Evolutionary conservation across 2,329 filamentous ascomycete genomes (phyloP).

Genomic region (Geosmithia morbida): DNA sequence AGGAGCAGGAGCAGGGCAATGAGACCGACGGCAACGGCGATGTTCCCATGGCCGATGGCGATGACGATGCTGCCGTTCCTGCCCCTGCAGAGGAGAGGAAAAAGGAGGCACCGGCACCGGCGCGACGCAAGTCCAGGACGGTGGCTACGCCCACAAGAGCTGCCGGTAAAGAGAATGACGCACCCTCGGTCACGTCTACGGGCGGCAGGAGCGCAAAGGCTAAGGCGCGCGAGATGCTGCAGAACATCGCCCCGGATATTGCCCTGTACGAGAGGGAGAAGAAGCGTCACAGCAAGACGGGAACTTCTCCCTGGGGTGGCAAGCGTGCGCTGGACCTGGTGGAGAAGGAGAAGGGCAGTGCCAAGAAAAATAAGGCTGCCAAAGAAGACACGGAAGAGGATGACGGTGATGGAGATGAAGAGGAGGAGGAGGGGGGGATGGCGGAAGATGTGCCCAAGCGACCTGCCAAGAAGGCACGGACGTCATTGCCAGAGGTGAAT

Average conservation of each 20-base stretch:
- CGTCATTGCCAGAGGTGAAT: slow-evolving; percentile 43
- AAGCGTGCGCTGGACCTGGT: slow-evolving; percentile 45
- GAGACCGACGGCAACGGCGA: slow-evolving; percentile 16
- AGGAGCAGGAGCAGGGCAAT: slow-evolving; percentile 2
- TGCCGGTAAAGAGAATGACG: slow-evolving; percentile 71
- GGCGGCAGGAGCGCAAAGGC: slow-evolving; percentile 80
- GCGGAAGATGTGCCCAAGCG: slow-evolving; percentile 29
- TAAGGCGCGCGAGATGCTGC: slow-evolving; percentile 63
- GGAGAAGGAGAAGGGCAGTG: slow-evolving; percentile 31
- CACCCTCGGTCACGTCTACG: slow-evolving; percentile 51
- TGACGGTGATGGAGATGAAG: slow-evolving; percentile 25
- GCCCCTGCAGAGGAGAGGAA: slow-evolving; percentile 1
- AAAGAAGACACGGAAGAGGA: slow-evolving; percentile 16
- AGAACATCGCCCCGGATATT: slow-evolving; percentile 70
- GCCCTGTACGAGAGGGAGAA: slow-evolving; percentile 85
- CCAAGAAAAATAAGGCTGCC: slow-evolving; percentile 6
- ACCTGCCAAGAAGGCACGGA: slow-evolving; percentile 48
- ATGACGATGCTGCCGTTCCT: slow-evolving; percentile 13
- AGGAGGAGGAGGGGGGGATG: slow-evolving; percentile 31
- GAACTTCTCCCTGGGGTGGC: slow-evolving; percentile 40
- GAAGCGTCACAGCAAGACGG: slow-evolving; percentile 49
- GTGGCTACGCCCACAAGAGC: slow-evolving; percentile 27
- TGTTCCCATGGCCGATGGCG: slow-evolving; percentile 19
- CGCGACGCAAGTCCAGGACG: slow-evolving; percentile 4
- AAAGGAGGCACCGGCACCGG: slow-evolving; percentile 1